These are phyloP conservation scores for Talaromyces rugulosus DNA, from an alignment of 2,329 filamentous ascomycete species.

Conservation along the genomic window DNA sequence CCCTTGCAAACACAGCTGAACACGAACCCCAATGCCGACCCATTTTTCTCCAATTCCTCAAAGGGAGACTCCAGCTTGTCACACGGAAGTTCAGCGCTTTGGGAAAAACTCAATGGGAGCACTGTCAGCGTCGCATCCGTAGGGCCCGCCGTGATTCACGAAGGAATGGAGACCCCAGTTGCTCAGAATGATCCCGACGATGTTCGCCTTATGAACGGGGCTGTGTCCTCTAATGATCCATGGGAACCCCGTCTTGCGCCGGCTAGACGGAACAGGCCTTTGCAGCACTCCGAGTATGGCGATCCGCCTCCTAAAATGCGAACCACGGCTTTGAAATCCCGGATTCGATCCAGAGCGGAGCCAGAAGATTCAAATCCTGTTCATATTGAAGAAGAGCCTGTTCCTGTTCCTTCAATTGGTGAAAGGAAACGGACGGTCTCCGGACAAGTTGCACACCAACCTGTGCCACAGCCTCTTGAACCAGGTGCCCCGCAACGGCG, in stretches of 20 bases:
- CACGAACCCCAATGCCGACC: conserved; percentile 36
- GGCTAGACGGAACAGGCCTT: conserved; percentile 49
- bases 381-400: conserved; percentile 29
- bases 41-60: conserved; percentile 35
- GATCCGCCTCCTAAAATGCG: conserved; percentile 64
- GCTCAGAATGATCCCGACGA: conserved; percentile 44
- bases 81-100: conserved; percentile 42
- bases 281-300: conserved; percentile 45
- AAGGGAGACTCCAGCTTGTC: conserved; percentile 30
- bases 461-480: conserved; percentile 57
- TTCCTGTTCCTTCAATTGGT: conserved; percentile 33
- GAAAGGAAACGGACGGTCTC: conserved; percentile 91
- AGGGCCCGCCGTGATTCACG: conserved; percentile 36
- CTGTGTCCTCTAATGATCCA: conserved; percentile 15
- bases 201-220: conserved; percentile 29
- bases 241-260: conserved; percentile 44
- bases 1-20: conserved; percentile 35
- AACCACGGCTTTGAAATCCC: conserved; percentile 44
- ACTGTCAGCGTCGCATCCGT: conserved; percentile 38
- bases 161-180: conserved; percentile 62
- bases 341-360: conserved; percentile 36
- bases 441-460: conserved; percentile 60
- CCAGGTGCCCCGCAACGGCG: conserved; percentile 61
- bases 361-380: conserved; percentile 35
- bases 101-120: conserved; percentile 47